These are phyloP conservation scores for Naganishia friedmannii DNA, from an alignment of 768 basidiomycete species.

Conservation along the genomic window DNA sequence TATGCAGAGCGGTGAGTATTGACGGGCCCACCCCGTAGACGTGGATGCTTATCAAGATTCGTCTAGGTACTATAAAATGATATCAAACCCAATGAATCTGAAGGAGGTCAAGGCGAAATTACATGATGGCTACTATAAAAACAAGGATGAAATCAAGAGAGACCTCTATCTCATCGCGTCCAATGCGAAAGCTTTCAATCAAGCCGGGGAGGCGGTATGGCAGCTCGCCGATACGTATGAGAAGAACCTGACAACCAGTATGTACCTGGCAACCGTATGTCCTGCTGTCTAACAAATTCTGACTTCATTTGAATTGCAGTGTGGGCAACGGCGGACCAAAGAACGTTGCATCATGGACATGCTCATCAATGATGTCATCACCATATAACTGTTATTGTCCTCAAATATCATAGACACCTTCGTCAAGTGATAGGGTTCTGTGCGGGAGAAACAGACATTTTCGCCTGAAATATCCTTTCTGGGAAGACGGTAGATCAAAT, in stretches of 20 bases:
- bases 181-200: constrained; percentile 85
- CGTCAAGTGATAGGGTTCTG: too few relatives aligned
- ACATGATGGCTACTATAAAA: constrained; percentile 77
- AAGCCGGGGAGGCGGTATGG: constrained; percentile 66
- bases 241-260: constrained; percentile 59
- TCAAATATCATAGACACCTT: too few relatives aligned
- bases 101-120: constrained; percentile 83
- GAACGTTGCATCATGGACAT: too few relatives aligned
- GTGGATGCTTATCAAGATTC: not conserved
- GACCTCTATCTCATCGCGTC: constrained; percentile 84
- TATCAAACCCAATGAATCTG: constrained; percentile 93
- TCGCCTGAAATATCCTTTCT: too few relatives aligned
- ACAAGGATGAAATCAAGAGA: constrained; percentile 74
- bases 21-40: constrained; percentile 14
- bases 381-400: too few relatives aligned
- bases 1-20: constrained; percentile 35
- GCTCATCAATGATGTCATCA: too few relatives aligned
- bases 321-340: constrained; percentile 66
- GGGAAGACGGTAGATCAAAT: too few relatives aligned
- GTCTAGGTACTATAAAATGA: constrained; percentile 78
- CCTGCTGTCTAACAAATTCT: constrained; percentile 9
- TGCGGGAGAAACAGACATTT: too few relatives aligned
- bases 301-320: constrained; percentile 55
- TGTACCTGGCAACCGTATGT: not conserved
- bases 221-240: constrained; percentile 74